Conservation (phyloP, 2,329 filamentous ascomycete species). For the Ophiostoma ulmi region DNA sequence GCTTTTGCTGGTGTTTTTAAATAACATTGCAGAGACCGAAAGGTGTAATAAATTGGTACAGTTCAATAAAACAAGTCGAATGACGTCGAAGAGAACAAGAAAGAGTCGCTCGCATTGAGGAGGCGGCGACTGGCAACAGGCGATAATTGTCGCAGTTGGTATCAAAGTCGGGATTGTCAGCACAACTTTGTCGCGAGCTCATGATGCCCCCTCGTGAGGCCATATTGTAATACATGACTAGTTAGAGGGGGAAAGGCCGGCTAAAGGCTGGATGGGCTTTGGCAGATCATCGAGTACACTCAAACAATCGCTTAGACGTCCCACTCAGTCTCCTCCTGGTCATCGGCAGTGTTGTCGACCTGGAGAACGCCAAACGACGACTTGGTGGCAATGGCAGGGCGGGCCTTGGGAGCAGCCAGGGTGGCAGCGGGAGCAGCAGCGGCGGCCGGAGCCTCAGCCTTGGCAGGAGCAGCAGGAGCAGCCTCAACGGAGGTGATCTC, state of each 20-base stretch:
- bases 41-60: slow-evolving; percentile 12
- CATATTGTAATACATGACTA: too few relatives aligned
- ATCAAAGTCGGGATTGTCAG: background rate
- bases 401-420: slow-evolving; percentile 26
- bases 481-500: slow-evolving; percentile 31
- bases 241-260: background rate
- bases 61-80: slow-evolving; percentile 10
- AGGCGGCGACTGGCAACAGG: background rate
- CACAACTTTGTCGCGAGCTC: background rate
- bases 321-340: slow-evolving; percentile 48
- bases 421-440: slow-evolving; percentile 26
- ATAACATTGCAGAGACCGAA: background rate
- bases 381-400: slow-evolving; percentile 37
- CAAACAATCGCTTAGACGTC: slow-evolving; percentile 40
- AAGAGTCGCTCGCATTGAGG: background rate
- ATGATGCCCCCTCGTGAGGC: background rate
- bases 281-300: background rate
- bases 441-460: slow-evolving; percentile 26
- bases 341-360: slow-evolving; percentile 39
- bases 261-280: background rate
- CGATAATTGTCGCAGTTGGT: background rate
- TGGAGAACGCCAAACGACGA: slow-evolving; percentile 48
- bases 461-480: slow-evolving; percentile 28
- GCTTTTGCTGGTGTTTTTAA: background rate
- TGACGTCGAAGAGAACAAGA: slow-evolving; percentile 13